Evolutionary conservation across 1,139 yeast genomes (phyloP).

Genomic region (Pichia cactophila): DNA sequence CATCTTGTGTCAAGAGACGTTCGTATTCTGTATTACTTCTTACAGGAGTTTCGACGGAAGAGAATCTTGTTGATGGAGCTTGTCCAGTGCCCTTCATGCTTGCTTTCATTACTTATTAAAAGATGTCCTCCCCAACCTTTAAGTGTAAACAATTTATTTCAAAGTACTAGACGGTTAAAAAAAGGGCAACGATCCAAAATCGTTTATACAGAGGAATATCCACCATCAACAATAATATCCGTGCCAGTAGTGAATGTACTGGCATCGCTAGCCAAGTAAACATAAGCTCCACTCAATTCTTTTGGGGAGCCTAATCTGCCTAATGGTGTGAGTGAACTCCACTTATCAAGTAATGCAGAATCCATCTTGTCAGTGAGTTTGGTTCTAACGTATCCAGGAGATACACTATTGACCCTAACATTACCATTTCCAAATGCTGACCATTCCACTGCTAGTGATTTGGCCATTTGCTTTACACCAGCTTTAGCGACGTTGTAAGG

Average conservation of each 20-base stretch:
- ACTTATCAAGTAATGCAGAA: slow-evolving; percentile 29
- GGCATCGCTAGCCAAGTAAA: slow-evolving; percentile 81
- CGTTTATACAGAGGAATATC: slow-evolving; percentile 37
- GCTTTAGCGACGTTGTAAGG: slow-evolving; percentile 55
- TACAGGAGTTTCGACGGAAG: background rate
- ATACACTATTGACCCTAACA: slow-evolving; percentile 48
- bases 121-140: background rate
- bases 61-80: background rate
- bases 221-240: slow-evolving; percentile 82
- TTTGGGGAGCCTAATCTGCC: slow-evolving; percentile 74
- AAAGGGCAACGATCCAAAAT: background rate
- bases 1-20: background rate
- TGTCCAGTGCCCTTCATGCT: background rate
- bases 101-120: background rate
- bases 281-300: slow-evolving; percentile 82
- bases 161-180: background rate
- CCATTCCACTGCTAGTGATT: slow-evolving; percentile 48
- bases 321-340: slow-evolving; percentile 69
- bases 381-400: slow-evolving; percentile 51
- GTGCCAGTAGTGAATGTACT: slow-evolving; percentile 80
- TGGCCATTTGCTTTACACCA: slow-evolving; percentile 47
- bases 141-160: background rate
- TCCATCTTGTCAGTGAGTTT: slow-evolving; percentile 37
- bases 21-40: background rate
- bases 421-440: slow-evolving; percentile 30